Conservation (phyloP, 148 eudicot species). For the Camellia granthamiana region DNA sequence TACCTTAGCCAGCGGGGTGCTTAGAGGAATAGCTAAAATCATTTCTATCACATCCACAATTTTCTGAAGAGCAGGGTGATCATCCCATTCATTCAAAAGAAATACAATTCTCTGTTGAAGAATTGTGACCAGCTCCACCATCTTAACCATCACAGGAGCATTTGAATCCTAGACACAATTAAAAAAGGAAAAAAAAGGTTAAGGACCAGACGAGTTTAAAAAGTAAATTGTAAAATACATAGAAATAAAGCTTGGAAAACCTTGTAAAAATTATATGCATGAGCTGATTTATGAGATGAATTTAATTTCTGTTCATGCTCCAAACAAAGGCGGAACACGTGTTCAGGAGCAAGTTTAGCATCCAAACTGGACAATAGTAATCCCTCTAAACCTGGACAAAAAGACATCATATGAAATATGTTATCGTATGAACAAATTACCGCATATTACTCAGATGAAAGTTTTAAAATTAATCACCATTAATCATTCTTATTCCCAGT, state of each 20-base stretch:
- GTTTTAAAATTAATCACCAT: constrained; percentile 35
- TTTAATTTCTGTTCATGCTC: constrained; percentile 61
- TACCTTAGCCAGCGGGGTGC: constrained; percentile 90
- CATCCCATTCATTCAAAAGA: constrained; percentile 65
- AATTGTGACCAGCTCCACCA: constrained; percentile 59
- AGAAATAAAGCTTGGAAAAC: constrained; percentile 24
- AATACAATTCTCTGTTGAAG: constrained; percentile 47
- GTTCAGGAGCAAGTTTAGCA: constrained; percentile 65
- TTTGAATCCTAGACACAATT: constrained; percentile 60
- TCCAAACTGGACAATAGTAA: constrained; percentile 55
- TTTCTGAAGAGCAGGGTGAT: constrained; percentile 75
- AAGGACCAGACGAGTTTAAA: background rate
- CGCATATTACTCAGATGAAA: background rate
- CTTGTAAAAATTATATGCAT: constrained; percentile 77
- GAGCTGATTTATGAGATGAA: constrained; percentile 29
- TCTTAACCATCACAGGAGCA: constrained; percentile 62
- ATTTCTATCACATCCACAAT: constrained; percentile 67
- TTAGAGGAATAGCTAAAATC: constrained; percentile 75
- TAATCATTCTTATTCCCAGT: constrained; percentile 59
- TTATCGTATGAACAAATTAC: background rate
- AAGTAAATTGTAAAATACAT: background rate
- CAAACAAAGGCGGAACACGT: constrained; percentile 71
- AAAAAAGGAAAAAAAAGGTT: constrained; percentile 5
- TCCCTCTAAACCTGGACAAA: constrained; percentile 58
- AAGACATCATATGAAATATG: constrained; percentile 6